Evolutionary conservation across 352 stramenopile genomes (phyloP).

Genomic region (Phytophthora podocarpi): DNA sequence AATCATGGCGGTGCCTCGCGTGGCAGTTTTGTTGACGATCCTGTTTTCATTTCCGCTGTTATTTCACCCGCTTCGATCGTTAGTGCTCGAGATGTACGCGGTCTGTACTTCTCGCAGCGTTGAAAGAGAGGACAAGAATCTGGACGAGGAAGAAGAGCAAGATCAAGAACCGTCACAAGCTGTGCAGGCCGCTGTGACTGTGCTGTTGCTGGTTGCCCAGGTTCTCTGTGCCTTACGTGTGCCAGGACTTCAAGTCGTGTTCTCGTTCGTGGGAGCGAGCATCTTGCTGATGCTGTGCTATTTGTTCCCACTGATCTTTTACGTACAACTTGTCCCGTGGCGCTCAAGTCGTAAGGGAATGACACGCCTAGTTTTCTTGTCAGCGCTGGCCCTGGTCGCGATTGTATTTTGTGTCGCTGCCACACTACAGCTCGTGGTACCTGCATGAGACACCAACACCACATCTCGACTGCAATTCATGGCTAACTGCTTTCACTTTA

Average conservation of each 20-base stretch:
- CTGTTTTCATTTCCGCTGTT: constrained; percentile 77
- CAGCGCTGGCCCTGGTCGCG: constrained; percentile 40
- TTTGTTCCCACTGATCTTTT: constrained; percentile 68
- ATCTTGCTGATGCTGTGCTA: constrained; percentile 80
- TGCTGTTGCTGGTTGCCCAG: constrained; percentile 49
- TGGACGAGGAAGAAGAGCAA: constrained; percentile 8
- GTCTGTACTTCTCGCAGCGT: constrained; percentile 19
- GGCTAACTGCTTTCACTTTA: background rate
- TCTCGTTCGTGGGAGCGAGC: constrained; percentile 78
- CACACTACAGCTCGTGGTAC: constrained; percentile 48
- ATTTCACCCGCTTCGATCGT: constrained; percentile 69
- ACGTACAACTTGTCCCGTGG: constrained; percentile 54
- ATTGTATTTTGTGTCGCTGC: constrained; percentile 64
- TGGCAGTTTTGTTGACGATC: constrained; percentile 75
- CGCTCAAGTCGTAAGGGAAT: constrained; percentile 26
- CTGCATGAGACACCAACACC: constrained; percentile 10
- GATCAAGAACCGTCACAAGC: constrained; percentile 14
- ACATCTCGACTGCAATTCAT: background rate
- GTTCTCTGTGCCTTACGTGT: constrained; percentile 59
- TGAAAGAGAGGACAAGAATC: background rate
- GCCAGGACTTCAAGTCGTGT: constrained; percentile 69
- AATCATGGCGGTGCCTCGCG: constrained; percentile 71
- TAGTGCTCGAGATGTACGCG: constrained; percentile 65
- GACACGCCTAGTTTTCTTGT: constrained; percentile 36
- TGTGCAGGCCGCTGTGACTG: constrained; percentile 45